These are phyloP conservation scores for Coriolopsis trogii DNA, from an alignment of 1,284 basidiomycete species.

Conservation along the genomic window DNA sequence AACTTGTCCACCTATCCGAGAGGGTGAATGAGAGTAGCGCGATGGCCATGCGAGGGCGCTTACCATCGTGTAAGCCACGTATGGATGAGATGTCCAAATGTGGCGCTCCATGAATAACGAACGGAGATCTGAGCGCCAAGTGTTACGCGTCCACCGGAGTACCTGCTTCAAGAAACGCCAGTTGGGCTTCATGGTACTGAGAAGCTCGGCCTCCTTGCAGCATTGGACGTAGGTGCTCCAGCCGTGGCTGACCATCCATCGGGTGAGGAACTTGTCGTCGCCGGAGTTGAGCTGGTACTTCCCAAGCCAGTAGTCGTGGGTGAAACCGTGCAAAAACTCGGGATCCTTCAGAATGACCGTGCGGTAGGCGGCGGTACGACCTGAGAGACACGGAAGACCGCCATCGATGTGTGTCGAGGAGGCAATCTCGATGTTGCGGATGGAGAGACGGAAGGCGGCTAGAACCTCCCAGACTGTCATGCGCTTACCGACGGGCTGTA, in stretches of 20 bases:
- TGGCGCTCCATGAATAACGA: constrained; percentile 87
- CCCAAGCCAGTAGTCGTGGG: constrained; percentile 90
- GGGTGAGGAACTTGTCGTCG: constrained; percentile 93
- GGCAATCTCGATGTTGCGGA: constrained; percentile 91
- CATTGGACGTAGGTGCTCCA: constrained; percentile 94
- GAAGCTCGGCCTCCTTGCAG: constrained; percentile 87
- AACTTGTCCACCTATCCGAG: constrained; percentile 77
- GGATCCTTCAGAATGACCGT: constrained; percentile 94
- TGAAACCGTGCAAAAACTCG: constrained; percentile 89
- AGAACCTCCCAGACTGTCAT: constrained; percentile 96
- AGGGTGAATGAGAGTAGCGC: constrained; percentile 6
- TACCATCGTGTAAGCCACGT: constrained; percentile 91
- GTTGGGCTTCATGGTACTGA: constrained; percentile 95
- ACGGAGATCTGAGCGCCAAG: constrained; percentile 88
- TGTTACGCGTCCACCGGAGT: constrained; percentile 90
- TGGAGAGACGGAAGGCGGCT: constrained; percentile 88
- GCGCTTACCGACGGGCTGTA: constrained; percentile 73
- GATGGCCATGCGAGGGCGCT: constrained; percentile 18
- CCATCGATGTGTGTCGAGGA: constrained; percentile 91
- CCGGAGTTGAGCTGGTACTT: constrained; percentile 93
- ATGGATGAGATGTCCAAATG: constrained; percentile 88
- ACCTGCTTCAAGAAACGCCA: constrained; percentile 95
- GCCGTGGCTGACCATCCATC: constrained; percentile 94
- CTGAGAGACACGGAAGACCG: constrained; percentile 88
- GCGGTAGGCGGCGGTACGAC: constrained; percentile 89